A percentile compares a stretch with the other conserved stretches of the same genome.
phyloP scores from a whole-genome alignment of 768 basidiomycete genomes.

The Termitomyces bulborhizus region DNA sequence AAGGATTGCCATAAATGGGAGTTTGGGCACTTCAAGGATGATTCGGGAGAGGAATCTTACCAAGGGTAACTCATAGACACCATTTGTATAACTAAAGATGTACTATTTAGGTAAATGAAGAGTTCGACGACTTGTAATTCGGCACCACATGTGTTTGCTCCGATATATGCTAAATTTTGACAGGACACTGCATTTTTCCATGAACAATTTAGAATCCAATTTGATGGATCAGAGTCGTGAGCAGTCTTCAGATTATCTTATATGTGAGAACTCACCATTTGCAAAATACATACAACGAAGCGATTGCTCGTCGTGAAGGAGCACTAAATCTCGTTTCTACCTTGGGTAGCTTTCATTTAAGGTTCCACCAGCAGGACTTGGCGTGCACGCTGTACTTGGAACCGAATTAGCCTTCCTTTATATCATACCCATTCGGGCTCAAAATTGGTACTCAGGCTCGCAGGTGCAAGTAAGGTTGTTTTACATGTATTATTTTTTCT shows the following conservation, averaged over 20 bases:
- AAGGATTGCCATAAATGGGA: slow-evolving; percentile 15
- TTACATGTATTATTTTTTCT: background rate
- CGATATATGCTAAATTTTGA: background rate
- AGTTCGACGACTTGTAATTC: background rate
- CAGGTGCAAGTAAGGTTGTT: background rate
- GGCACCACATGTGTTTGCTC: background rate
- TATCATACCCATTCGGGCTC: background rate
- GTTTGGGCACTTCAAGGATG: slow-evolving; percentile 9
- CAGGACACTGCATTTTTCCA: background rate
- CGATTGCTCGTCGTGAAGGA: background rate
- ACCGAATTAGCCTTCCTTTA: background rate
- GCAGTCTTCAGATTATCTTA: background rate
- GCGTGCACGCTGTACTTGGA: background rate
- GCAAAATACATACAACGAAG: background rate
- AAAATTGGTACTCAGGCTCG: background rate
- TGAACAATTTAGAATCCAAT: background rate
- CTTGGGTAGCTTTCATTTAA: background rate
- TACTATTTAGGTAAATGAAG: background rate
- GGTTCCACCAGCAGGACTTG: background rate
- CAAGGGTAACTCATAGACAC: background rate
- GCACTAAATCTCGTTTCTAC: background rate
- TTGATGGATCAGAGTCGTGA: background rate
- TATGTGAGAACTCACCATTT: background rate
- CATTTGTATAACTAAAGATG: background rate
- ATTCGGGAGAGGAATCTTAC: background rate